Evolutionary conservation across 345 rosid genomes (phyloP).

Genomic region (Adansonia digitata): DNA sequence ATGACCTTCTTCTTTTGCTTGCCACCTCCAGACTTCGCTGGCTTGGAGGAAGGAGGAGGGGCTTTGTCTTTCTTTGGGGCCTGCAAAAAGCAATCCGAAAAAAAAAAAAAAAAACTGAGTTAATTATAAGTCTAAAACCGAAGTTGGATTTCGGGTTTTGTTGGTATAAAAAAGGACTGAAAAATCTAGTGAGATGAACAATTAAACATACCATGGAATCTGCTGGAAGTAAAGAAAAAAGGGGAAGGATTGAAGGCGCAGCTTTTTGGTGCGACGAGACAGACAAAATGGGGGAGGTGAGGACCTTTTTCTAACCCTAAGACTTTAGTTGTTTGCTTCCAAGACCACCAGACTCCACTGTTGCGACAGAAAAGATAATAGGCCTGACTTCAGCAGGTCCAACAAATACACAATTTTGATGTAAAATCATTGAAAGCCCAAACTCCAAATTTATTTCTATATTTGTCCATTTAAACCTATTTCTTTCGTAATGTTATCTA

Average conservation of each 20-base stretch:
- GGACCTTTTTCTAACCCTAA: background rate
- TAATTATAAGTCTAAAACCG: background rate
- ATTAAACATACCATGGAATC: background rate
- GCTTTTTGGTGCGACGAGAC: background rate
- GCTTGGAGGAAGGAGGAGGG: conserved; percentile 71
- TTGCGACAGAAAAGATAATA: no score
- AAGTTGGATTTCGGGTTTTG: background rate
- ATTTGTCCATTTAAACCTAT: no score
- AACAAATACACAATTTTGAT: no score
- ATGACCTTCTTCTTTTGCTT: conserved; percentile 77
- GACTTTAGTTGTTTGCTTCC: background rate
- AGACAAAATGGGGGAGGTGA: background rate
- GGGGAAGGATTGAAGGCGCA: no score
- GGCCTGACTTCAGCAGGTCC: no score
- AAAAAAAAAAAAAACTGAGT: background rate
- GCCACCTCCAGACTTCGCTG: conserved; percentile 68
- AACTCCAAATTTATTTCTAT: no score
- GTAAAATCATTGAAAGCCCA: no score
- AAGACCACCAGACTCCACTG: no score
- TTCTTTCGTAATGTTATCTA: no score
- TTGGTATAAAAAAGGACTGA: background rate
- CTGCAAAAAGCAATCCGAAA: conserved; percentile 14
- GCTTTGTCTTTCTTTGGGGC: conserved; percentile 78
- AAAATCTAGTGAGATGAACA: background rate
- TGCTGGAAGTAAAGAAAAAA: background rate